Evolutionary conservation across 2,329 filamentous ascomycete species (phyloP), one percentile per base, ranked within the genome.

Genomic region (Neofusicoccum umdonicola): DNA sequence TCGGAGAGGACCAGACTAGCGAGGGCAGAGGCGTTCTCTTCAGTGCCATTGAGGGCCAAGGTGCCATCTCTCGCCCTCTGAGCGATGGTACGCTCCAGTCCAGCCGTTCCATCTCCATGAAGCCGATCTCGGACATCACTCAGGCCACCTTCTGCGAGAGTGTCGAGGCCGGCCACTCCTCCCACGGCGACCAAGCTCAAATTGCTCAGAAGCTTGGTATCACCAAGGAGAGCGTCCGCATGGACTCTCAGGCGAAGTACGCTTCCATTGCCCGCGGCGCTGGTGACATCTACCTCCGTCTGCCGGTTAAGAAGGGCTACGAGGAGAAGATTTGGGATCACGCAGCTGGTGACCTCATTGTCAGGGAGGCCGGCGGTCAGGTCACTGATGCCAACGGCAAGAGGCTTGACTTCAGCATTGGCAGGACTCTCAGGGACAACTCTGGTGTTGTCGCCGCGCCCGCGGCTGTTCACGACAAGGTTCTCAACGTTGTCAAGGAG

Each of bases 321-420:
- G 88, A 96, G 77, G 95, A 99, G 84, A 99, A 99, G 87, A 99
- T 99, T 70, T 99, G 95, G 95, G 95, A 99, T 76, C 95, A 99
- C 77, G 95, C 95, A 17, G 95, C 94, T 12, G 95, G 95, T 45
- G 93, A 97, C 72, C 81, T 99, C 66, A 93, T 99, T 69, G 95
- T 98, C 45, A 85, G 93, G 65, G 96, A 99, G 80, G 93, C 95
- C 2, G 95, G 95, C 60, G 96, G 95, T 56, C 83, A 90, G 73
- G 94, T 99, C 62, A 96, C 93, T 1, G 96, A 99, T 78, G 90
- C 93, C 45, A 84, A 90, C 67, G 95, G 96, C 71, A 91, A 91
- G 75, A 84, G 87, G 66, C 83, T 99, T 65, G 90, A 99, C 78
- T 99, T 99, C 78, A 87, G 88, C 72, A 85, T 88, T 64, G 95